phyloP scores from a whole-genome alignment of 441 rosid genomes.

The Jatropha podagrica region DNA sequence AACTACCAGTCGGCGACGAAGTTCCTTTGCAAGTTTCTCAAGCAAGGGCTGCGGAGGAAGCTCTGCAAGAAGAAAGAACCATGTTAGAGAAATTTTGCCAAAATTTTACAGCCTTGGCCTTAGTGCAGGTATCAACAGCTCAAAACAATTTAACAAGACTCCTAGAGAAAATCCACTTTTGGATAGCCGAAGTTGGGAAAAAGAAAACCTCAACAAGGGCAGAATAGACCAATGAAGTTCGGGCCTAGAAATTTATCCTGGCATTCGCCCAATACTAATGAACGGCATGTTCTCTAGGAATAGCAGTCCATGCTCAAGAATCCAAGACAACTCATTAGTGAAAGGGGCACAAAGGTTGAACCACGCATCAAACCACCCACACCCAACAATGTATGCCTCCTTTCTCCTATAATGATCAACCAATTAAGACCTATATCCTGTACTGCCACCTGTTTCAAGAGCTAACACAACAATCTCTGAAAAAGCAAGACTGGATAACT shows the following conservation, averaged over 20 bases:
- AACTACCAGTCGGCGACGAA: constrained; percentile 62
- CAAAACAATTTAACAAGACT: background rate
- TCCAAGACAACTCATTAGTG: background rate
- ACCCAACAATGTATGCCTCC: background rate
- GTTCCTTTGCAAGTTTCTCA: constrained; percentile 79
- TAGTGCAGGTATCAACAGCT: constrained; percentile 7
- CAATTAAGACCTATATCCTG: background rate
- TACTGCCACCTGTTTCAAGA: constrained; percentile 4
- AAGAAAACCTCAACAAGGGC: constrained; percentile 1
- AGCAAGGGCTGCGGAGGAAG: constrained; percentile 84
- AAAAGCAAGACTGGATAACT: constrained; percentile 19
- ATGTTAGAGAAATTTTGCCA: constrained; percentile 12
- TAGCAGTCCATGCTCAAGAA: background rate
- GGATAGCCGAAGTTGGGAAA: background rate
- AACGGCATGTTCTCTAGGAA: background rate
- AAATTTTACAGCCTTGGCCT: background rate
- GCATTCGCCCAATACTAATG: background rate
- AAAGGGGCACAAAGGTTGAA: background rate
- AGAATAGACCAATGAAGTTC: background rate
- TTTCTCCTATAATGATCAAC: constrained; percentile 6
- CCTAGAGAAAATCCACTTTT: constrained; percentile 1
- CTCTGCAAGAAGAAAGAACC: constrained; percentile 45
- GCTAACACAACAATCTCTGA: background rate
- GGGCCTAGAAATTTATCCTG: constrained; percentile 7
- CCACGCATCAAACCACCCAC: constrained; percentile 1